Conservation (phyloP, 75 land plant species). For the Adiantum capillusveneris region DNA sequence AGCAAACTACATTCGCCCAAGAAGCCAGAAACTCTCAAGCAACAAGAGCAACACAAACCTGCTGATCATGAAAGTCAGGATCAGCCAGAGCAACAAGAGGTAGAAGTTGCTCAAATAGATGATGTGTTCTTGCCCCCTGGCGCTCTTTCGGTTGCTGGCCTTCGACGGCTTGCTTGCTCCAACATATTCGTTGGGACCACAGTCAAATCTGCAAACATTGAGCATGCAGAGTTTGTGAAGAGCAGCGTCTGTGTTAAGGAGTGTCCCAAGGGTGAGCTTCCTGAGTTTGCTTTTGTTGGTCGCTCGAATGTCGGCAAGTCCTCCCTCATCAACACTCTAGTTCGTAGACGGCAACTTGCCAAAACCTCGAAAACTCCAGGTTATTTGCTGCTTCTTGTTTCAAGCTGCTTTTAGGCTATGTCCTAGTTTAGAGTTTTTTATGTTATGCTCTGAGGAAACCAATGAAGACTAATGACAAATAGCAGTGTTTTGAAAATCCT, state of each 20-base stretch:
- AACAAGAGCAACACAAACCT: too few species aligned
- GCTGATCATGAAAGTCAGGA: too few species aligned
- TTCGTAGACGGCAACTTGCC: constrained; percentile 25
- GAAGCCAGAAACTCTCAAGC: too few species aligned
- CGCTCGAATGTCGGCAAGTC: constrained; percentile 39
- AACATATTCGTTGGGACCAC: constrained; percentile 4
- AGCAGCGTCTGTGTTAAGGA: constrained; percentile 23
- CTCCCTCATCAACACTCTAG: constrained; percentile 32
- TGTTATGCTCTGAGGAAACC: too few species aligned
- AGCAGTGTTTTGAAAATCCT: too few species aligned
- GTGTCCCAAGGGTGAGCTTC: constrained; percentile 24
- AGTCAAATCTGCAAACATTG: constrained; percentile 24
- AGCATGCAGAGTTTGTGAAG: constrained; percentile 52
- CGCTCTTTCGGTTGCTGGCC: not conserved
- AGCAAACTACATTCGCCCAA: too few species aligned
- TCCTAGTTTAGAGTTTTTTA: too few species aligned
- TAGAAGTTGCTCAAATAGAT: not conserved
- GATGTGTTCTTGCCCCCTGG: constrained; percentile 1
- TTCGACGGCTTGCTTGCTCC: constrained; percentile 4
- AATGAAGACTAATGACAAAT: too few species aligned
- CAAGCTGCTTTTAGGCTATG: too few species aligned
- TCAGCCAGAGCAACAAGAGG: too few species aligned
- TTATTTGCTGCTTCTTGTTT: not conserved
- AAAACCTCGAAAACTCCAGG: constrained; percentile 34
- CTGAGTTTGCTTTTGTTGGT: constrained; percentile 33